Evolutionary conservation across 129 eudicot genomes (phyloP).

Genomic region (Glebionis coronaria): DNA sequence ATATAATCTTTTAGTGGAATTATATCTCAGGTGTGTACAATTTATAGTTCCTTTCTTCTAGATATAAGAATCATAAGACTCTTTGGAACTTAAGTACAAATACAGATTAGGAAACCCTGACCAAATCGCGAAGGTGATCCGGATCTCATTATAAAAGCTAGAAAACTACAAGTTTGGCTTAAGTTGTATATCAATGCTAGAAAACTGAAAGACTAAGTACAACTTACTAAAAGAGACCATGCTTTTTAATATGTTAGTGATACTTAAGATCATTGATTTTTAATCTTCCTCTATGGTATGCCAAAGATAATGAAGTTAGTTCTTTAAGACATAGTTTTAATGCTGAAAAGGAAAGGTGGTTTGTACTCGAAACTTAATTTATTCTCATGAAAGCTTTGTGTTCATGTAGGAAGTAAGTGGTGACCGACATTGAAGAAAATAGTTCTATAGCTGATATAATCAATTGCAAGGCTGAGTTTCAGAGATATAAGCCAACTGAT

Average conservation of each 20-base stretch:
- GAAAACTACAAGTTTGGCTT: no score
- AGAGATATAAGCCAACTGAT: constrained; percentile 13
- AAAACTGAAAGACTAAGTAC: no score
- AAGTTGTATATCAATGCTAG: no score
- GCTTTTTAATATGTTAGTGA: not conserved
- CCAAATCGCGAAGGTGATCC: constrained; percentile 28
- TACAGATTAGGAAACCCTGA: constrained; percentile 84
- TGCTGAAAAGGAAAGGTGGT: constrained; percentile 32
- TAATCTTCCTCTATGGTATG: constrained; percentile 26
- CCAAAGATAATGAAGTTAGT: constrained; percentile 36
- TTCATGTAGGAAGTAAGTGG: constrained; percentile 23
- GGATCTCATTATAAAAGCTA: no score
- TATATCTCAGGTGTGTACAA: constrained; percentile 54
- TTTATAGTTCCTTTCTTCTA: not conserved
- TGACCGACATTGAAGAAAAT: not conserved
- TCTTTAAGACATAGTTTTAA: constrained; percentile 36
- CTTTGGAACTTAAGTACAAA: not conserved
- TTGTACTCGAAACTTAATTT: constrained; percentile 47
- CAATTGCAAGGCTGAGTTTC: not conserved
- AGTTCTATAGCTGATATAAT: constrained; percentile 15
- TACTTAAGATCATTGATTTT: not conserved
- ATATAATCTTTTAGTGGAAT: constrained; percentile 37
- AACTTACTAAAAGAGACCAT: no score
- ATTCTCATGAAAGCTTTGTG: constrained; percentile 33
- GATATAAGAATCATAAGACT: not conserved